Conservation (phyloP, 331 rosid species). For the Erythrophleum ivorense region DNA sequence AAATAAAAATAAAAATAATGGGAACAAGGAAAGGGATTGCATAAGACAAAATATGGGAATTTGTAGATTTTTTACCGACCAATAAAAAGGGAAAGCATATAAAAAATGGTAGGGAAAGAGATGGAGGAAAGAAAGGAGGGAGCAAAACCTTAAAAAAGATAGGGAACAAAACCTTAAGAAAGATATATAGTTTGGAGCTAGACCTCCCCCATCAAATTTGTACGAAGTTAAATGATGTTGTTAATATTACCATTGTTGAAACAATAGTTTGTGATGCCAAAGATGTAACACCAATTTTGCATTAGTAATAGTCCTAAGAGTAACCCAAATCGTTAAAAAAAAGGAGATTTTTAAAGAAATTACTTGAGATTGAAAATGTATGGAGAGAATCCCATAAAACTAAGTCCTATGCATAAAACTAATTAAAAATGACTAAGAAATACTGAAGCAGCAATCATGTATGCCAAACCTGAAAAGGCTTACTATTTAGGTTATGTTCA, state of each 20-base stretch:
- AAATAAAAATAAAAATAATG: background rate
- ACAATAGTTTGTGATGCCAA: too few species aligned
- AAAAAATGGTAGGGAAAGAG: background rate
- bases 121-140: conserved; percentile 32
- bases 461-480: too few species aligned
- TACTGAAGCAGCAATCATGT: too few species aligned
- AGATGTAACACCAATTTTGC: conserved; percentile 1
- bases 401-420: too few species aligned
- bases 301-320: background rate
- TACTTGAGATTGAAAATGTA: too few species aligned
- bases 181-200: conserved; percentile 71
- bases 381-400: too few species aligned
- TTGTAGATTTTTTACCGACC: conserved; percentile 9
- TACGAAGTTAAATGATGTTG: too few species aligned
- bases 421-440: too few species aligned
- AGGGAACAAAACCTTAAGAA: conserved; percentile 47
- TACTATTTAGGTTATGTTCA: too few species aligned
- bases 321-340: background rate
- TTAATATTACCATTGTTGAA: too few species aligned
- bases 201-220: conserved; percentile 50
- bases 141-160: too few species aligned
- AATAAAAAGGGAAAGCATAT: conserved; percentile 12
- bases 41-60: conserved; percentile 25
- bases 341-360: too few species aligned
- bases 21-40: conserved; percentile 10